Evolutionary conservation across 331 rosid species (phyloP), one percentile per base, ranked within the genome.

Genomic region (Erythrophleum ivorense): DNA sequence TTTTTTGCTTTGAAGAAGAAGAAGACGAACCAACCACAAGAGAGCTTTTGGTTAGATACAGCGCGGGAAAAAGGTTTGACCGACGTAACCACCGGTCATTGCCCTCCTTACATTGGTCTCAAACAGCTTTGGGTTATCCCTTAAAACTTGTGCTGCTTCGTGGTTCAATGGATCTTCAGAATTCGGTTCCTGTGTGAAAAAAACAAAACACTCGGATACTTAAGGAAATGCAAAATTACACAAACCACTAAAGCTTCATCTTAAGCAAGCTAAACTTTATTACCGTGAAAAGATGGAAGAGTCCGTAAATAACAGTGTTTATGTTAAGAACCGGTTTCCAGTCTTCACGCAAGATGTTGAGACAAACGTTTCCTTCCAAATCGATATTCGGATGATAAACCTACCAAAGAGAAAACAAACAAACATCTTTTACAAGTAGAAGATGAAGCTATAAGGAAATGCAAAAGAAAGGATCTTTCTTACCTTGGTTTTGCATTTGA

Each of bases 181-280:
- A 75, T 94, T 94, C 54, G 98, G 98, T 82, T 94, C 98, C 97
- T 94, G n/a, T n/a, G n/a, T n/a, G n/a, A n/a, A n/a, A n/a, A n/a
- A n/a, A n/a, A n/a, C n/a, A n/a, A n/a, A n/a, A 83, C 64, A 54
- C 54, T 79, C 53, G 76, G 29, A 49, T n/a, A 49, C 55, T 29
- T 62, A 67, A 60, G 48, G 55, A 29, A 60, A 77, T 38, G 59
- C 0, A 31, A 36, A 57, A 24, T 0, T 0, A 57, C 67, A 16
- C n/a, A 55, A 33, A 15, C 8, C 41, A 24, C 59, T n/a, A 50
- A 78, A 49, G 68, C 50, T n/a, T n/a, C n/a, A n/a, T n/a, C n/a
- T n/a, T n/a, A n/a, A n/a, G n/a, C n/a, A n/a, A n/a, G n/a, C n/a
- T n/a, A n/a, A n/a, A n/a, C n/a, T n/a, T n/a, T n/a, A n/a, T 19